phyloP scores from a whole-genome alignment of 768 basidiomycete genomes.

The Boletus vinaceobasis region DNA sequence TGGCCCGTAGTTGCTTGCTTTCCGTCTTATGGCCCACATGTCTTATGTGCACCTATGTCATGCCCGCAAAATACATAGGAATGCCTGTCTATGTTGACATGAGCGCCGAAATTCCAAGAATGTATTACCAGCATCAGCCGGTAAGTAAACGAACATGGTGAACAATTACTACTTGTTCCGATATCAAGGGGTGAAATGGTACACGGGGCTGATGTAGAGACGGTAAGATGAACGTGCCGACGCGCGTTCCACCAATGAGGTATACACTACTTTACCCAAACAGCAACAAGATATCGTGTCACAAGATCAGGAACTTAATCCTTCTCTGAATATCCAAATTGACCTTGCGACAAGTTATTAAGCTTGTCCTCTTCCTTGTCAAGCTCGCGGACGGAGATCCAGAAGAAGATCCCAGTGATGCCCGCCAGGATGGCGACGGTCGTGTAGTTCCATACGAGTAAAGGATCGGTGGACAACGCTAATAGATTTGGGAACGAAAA shows the following conservation, averaged over 20 bases:
- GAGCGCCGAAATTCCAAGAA: not conserved
- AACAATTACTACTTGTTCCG: not conserved
- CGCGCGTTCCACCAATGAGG: not conserved
- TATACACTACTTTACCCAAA: not conserved
- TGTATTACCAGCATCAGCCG: not conserved
- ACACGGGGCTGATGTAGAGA: not conserved
- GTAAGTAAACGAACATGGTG: not conserved
- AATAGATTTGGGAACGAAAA: not conserved
- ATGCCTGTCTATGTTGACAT: not conserved
- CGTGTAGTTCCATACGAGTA: slow-evolving; percentile 75
- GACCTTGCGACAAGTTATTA: slow-evolving; percentile 49
- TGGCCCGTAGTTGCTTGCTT: slow-evolving; percentile 5
- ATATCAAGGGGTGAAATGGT: not conserved
- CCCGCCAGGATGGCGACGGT: slow-evolving; percentile 54
- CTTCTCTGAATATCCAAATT: slow-evolving; percentile 20
- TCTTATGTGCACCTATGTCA: slow-evolving; percentile 15
- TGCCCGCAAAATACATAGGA: slow-evolving; percentile 13
- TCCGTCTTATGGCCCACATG: slow-evolving; percentile 8
- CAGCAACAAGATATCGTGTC: not conserved
- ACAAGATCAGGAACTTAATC: not conserved
- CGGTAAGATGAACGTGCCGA: not conserved
- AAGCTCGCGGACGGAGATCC: slow-evolving; percentile 49
- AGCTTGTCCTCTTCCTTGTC: slow-evolving; percentile 62
- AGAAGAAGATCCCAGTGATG: slow-evolving; percentile 52
- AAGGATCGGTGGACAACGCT: slow-evolving; percentile 67